phyloP scores from a whole-genome alignment of 2,329 filamentous ascomycete species.

The Zalaria obscura region DNA sequence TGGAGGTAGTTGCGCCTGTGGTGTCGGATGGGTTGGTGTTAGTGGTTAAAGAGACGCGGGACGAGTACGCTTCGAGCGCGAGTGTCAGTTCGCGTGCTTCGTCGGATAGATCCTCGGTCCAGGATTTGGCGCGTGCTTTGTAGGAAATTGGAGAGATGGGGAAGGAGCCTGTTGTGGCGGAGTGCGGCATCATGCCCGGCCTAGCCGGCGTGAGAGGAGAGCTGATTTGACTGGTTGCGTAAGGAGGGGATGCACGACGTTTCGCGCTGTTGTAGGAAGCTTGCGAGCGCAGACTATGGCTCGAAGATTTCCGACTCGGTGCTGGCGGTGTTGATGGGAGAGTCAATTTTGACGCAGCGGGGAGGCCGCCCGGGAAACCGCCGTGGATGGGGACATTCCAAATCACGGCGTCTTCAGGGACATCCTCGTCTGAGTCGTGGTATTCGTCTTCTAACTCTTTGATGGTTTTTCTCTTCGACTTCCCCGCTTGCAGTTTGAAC shows the following conservation, averaged over 20 bases:
- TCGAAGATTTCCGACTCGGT: constrained; percentile 17
- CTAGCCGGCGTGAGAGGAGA: not conserved
- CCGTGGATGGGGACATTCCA: constrained; percentile 76
- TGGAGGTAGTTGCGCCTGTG: constrained; percentile 31
- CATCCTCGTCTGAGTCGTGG: constrained; percentile 60
- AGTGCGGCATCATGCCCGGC: constrained; percentile 15
- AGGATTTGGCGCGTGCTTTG: constrained; percentile 46
- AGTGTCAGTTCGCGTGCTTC: constrained; percentile 65
- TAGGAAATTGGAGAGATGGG: constrained; percentile 10
- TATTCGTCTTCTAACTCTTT: constrained; percentile 65
- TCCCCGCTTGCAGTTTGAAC: constrained; percentile 7
- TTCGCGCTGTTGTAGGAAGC: not conserved
- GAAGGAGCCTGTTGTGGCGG: constrained; percentile 14
- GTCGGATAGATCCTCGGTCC: constrained; percentile 56
- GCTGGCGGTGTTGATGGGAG: constrained; percentile 12
- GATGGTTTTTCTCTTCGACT: constrained; percentile 44
- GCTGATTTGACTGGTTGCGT: not conserved
- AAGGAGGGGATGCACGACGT: not conserved
- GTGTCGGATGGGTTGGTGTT: not conserved
- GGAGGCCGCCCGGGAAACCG: constrained; percentile 12
- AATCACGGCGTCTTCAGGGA: constrained; percentile 64
- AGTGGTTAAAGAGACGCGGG: constrained; percentile 13
- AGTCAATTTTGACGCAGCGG: constrained; percentile 3
- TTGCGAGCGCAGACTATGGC: constrained; percentile 10
- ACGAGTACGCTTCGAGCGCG: constrained; percentile 66